Conservation (phyloP, 139 green algal genomes). For the Coccomyxa sp. region DNA sequence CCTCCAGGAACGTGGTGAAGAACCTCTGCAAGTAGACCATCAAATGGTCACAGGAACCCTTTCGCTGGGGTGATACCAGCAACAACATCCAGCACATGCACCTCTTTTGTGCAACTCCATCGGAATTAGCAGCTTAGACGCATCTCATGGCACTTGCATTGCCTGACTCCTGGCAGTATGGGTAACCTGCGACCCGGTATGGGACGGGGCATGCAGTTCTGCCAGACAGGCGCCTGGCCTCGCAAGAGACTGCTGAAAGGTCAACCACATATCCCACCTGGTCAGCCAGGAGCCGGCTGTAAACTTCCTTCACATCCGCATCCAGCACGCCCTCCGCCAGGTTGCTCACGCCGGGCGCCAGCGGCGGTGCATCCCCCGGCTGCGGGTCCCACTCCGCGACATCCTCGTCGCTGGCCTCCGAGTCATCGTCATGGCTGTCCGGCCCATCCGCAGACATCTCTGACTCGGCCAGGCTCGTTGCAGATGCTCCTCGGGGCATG, state of each 20-base stretch:
- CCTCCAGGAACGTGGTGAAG: conserved; percentile 36
- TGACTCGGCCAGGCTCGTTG: background rate
- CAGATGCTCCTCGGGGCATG: no score
- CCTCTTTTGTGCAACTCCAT: no score
- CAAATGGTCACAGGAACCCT: background rate
- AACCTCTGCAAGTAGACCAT: conserved; percentile 27
- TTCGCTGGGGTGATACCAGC: background rate
- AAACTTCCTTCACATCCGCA: conserved; percentile 30
- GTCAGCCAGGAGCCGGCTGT: conserved; percentile 38
- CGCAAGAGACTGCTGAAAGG: no score
- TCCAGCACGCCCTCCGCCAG: conserved; percentile 6
- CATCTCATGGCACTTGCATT: no score
- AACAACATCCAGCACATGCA: no score
- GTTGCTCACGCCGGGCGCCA: background rate
- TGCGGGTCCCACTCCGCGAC: background rate
- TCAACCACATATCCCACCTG: no score
- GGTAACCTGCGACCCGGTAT: no score
- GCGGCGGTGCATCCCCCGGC: background rate
- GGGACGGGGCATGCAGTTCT: no score
- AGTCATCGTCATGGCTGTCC: background rate
- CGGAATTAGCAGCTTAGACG: no score
- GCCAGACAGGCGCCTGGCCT: no score
- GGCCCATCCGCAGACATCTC: background rate
- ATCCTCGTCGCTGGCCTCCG: no score
- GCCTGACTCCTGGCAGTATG: no score